Conservation (phyloP, 306 rosid genomes). For the Purshia tridentata region DNA sequence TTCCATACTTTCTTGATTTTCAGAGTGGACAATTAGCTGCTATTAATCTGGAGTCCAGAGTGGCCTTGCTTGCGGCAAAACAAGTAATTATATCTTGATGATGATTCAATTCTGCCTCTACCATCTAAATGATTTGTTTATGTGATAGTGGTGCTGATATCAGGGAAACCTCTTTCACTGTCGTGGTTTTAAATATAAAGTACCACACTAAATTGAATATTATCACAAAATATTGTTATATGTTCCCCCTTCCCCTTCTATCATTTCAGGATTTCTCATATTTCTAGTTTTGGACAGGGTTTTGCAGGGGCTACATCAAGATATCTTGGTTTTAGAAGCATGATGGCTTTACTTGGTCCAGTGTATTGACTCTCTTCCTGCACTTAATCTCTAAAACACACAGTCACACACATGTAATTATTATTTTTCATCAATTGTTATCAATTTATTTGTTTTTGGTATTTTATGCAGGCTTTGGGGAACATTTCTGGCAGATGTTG, state of each 20-base stretch:
- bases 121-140: neutral
- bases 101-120: neutral
- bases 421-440: slow-evolving; percentile 21
- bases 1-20: slow-evolving; percentile 30
- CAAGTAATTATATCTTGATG: slow-evolving; percentile 43
- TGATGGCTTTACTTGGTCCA: slow-evolving; percentile 85
- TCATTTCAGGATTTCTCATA: slow-evolving; percentile 19
- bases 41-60: slow-evolving; percentile 78
- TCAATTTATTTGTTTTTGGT: slow-evolving; percentile 19
- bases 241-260: neutral
- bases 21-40: slow-evolving; percentile 89
- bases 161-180: neutral
- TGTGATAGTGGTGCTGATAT: neutral
- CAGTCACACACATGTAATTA: neutral
- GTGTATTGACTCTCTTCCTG: slow-evolving; percentile 53
- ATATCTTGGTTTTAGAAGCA: slow-evolving; percentile 86
- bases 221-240: neutral
- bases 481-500: slow-evolving; percentile 85
- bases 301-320: slow-evolving; percentile 87
- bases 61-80: slow-evolving; percentile 87
- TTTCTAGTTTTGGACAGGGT: slow-evolving; percentile 53
- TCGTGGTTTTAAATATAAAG: neutral
- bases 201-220: neutral
- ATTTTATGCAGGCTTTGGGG: slow-evolving; percentile 80
- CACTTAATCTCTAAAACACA: slow-evolving; percentile 20